phyloP scores from a whole-genome alignment of 2,329 filamentous ascomycete genomes.

The Ophiostoma perfectum region DNA sequence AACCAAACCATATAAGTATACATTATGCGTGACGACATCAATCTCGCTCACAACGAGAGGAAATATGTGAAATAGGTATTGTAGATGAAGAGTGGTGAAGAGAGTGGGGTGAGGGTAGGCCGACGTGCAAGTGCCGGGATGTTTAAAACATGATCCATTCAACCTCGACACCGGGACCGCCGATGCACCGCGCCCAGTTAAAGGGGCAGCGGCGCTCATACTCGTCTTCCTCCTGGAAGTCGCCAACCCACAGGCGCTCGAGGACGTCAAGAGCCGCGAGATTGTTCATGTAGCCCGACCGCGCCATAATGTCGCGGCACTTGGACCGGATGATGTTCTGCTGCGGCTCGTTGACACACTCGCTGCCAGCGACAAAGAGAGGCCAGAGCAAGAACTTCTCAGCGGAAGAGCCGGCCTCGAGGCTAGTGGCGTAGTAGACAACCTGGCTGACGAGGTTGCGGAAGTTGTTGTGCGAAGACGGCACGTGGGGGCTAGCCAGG shows the following conservation, averaged over 20 bases:
- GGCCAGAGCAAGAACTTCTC: constrained; percentile 94
- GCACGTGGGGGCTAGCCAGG: constrained; percentile 68
- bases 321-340: constrained; percentile 72
- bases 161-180: constrained; percentile 51
- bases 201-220: constrained; percentile 44
- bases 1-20: constrained; percentile 12
- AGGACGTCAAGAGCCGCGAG: constrained; percentile 77
- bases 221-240: constrained; percentile 39
- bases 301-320: constrained; percentile 78
- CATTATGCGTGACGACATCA: constrained; percentile 12
- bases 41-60: constrained; percentile 4
- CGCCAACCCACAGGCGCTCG: constrained; percentile 72
- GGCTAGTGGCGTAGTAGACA: constrained; percentile 73
- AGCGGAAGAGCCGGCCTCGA: constrained; percentile 64
- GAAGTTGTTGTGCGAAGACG: constrained; percentile 70
- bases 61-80: not conserved
- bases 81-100: not conserved
- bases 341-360: constrained; percentile 77
- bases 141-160: constrained; percentile 62
- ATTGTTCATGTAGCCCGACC: constrained; percentile 92
- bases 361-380: constrained; percentile 81
- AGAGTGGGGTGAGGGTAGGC: not conserved
- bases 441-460: constrained; percentile 78
- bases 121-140: too few species aligned
- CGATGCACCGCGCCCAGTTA: constrained; percentile 54